Evolutionary conservation across 2,329 filamentous ascomycete species (phyloP).

Genomic region (Lecanicillium sp.): DNA sequence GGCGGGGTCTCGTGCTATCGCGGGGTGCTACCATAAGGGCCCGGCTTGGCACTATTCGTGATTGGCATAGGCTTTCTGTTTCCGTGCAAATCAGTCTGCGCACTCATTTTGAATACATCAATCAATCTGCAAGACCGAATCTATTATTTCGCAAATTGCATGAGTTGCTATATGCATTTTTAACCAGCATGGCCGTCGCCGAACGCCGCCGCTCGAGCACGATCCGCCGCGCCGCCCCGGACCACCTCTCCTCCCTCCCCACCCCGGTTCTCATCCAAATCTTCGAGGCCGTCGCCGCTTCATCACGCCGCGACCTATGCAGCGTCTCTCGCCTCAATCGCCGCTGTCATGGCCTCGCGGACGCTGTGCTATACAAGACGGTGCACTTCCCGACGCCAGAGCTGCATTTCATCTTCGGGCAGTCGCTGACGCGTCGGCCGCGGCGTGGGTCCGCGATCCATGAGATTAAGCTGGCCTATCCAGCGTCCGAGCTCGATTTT

Average conservation of each 20-base stretch:
- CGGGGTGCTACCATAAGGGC: no score
- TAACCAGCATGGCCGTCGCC: not conserved
- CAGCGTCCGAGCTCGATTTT: conserved; percentile 36
- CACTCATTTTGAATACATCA: no score
- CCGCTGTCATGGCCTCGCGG: conserved; percentile 38
- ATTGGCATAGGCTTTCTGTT: no score
- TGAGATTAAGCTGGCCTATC: conserved; percentile 39
- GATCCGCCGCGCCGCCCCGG: conserved; percentile 10
- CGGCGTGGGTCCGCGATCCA: conserved; percentile 43
- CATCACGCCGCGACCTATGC: conserved; percentile 35
- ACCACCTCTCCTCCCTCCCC: conserved; percentile 26
- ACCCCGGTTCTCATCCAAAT: conserved; percentile 36
- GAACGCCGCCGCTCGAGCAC: not conserved
- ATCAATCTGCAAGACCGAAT: no score
- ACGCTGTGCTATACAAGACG: conserved; percentile 41
- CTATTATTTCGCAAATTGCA: no score
- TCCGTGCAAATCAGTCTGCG: no score
- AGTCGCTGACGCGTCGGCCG: conserved; percentile 39
- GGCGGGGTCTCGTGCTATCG: no score
- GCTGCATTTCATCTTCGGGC: conserved; percentile 42
- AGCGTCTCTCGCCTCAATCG: conserved; percentile 37
- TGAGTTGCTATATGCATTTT: no score
- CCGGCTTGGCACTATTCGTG: no score
- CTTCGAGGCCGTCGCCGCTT: conserved; percentile 28
- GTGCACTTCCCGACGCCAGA: conserved; percentile 41